Evolutionary conservation across 1,284 basidiomycete species (phyloP), one percentile per base, ranked within the genome.

Genomic region (Puccinia hordei): DNA sequence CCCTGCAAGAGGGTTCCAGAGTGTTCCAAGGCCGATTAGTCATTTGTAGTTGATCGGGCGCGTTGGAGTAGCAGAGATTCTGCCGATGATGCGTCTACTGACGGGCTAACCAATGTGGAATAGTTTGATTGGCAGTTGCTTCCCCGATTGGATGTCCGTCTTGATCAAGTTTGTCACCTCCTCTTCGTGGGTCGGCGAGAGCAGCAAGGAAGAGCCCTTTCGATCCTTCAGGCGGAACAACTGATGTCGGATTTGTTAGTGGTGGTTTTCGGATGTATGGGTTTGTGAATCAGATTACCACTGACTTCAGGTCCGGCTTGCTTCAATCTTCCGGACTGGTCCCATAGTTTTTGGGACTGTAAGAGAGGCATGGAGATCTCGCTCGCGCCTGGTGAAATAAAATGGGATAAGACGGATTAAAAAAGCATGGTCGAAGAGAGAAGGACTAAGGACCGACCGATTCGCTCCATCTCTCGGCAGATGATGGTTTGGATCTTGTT

Each of bases 131-230:
- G 86, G 86, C 1, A 86, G 82, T 22, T 83, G 80, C 13, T 83
- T 82, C 38, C 83, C 81, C 27, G 82, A 83, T 12, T 84, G 82
- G 44, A 86, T 80, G 33, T 85, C 85, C 22, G 82, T 46, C 5
- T 83, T 82, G 35, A 86, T 83, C 30, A 86, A 81, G 33, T 82
- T 81, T 1, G 86, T 86, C 41, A 86, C 83, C 53, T 86, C 86
- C 76, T 86, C 86, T 75, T 86, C 86, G 73, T 86, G 85, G 2
- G 86, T 86, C 38, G 38, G 38, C 38, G 38, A 41, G 38, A 41
- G 38, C 38, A 41, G 38, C 12, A 12, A 84, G 24, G 86, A 83
- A n/a, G 82, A 63, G 4, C 83, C 81, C 22, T 83, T 83, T 0
- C 86, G 82, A 73, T 86, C 86, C 35, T 79, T 41, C 6, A 41